phyloP scores from a whole-genome alignment of 2,329 filamentous ascomycete species.

The Apiospora phragmitis region DNA sequence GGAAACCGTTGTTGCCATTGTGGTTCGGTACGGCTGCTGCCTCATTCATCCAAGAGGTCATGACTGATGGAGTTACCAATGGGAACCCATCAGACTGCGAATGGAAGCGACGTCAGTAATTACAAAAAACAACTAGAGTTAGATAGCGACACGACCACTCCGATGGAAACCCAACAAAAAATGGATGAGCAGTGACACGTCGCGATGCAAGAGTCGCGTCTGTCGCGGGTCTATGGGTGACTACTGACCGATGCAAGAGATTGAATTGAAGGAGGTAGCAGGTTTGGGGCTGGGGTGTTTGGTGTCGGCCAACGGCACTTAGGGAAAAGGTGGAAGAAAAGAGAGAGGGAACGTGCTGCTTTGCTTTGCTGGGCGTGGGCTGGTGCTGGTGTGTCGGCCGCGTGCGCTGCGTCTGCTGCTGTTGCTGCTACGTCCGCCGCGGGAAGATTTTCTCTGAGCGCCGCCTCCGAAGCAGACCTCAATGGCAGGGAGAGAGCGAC shows the following conservation, averaged over 20 bases:
- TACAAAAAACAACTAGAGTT: conserved; percentile 30
- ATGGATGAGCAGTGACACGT: conserved; percentile 36
- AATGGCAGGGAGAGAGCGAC: background rate
- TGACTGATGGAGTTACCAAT: conserved; percentile 52
- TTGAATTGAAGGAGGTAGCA: conserved; percentile 12
- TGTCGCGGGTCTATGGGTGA: conserved; percentile 24
- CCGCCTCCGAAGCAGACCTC: conserved; percentile 8
- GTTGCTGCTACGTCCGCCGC: conserved; percentile 2
- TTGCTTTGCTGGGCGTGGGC: background rate
- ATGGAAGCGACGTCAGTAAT: conserved; percentile 43
- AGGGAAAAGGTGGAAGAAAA: conserved; percentile 8
- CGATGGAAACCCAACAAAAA: conserved; percentile 37
- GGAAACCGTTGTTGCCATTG: conserved; percentile 69
- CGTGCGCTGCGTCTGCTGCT: conserved; percentile 1
- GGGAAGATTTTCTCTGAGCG: conserved; percentile 9
- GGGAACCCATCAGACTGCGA: conserved; percentile 48
- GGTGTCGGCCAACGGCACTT: conserved; percentile 14
- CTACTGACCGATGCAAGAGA: conserved; percentile 18
- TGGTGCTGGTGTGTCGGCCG: conserved; percentile 8
- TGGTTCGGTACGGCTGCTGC: conserved; percentile 64
- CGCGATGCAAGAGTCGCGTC: conserved; percentile 20
- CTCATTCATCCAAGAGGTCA: conserved; percentile 75
- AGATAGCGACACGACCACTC: conserved; percentile 40
- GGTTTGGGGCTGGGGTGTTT: conserved; percentile 14
- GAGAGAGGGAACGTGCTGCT: conserved; percentile 8